Conservation (phyloP, 352 stramenopile genomes). For the Sclerospora graminicola region DNA sequence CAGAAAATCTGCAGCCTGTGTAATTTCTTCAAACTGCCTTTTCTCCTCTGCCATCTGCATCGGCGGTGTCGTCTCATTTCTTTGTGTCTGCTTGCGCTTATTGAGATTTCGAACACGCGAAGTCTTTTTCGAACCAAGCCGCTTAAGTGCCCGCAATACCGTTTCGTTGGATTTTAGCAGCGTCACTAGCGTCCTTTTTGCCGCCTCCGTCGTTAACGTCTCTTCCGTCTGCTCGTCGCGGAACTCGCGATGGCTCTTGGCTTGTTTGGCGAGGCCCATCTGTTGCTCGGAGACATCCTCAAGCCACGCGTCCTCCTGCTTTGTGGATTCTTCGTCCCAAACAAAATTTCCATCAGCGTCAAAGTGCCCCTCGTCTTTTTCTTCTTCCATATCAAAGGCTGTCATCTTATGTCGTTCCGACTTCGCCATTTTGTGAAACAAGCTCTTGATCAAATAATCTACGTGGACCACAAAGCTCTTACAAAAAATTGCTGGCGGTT, state of each 20-base stretch:
- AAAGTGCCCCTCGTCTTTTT: slow-evolving; percentile 80
- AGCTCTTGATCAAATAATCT: too few species aligned
- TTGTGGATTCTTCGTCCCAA: slow-evolving; percentile 67
- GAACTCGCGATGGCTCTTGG: slow-evolving; percentile 51
- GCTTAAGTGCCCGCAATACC: slow-evolving; percentile 63
- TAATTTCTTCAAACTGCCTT: slow-evolving; percentile 70
- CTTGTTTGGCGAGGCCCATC: slow-evolving; percentile 47
- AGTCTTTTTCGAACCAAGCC: slow-evolving; percentile 54
- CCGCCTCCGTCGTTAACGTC: slow-evolving; percentile 43
- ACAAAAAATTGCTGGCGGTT: neutral
- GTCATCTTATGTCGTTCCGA: slow-evolving; percentile 47
- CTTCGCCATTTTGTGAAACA: slow-evolving; percentile 4
- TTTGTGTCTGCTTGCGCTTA: slow-evolving; percentile 45
- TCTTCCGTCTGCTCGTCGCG: slow-evolving; percentile 45
- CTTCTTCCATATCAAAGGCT: slow-evolving; percentile 77
- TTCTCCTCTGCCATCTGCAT: slow-evolving; percentile 60
- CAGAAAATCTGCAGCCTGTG: slow-evolving; percentile 68
- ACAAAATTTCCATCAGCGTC: slow-evolving; percentile 72
- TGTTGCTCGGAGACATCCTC: slow-evolving; percentile 61
- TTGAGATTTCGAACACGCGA: slow-evolving; percentile 16
- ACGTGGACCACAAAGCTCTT: slow-evolving; percentile 3
- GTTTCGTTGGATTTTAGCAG: slow-evolving; percentile 64
- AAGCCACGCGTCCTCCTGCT: slow-evolving; percentile 78
- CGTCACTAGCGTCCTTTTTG: slow-evolving; percentile 41
- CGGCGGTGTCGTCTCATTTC: slow-evolving; percentile 12